Base-by-base conservation (phyloP, 306 rosid genomes). In the Lathyrus sativus region DNA sequence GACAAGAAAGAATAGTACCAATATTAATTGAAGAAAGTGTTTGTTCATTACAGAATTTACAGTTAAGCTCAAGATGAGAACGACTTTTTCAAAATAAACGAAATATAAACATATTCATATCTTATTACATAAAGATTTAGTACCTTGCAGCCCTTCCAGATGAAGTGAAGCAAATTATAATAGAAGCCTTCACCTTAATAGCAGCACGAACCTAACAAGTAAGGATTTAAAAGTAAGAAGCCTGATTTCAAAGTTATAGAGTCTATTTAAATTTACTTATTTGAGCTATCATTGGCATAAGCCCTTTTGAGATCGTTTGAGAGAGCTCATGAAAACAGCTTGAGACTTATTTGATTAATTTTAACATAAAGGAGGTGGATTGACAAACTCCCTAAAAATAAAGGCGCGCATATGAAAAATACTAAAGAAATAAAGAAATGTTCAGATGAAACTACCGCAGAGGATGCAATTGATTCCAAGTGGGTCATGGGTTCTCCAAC, bases 81-180 rank as follows among this genome's bases (percentile, higher is more conserved):
- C 15, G 6, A 43, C 65, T 28, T 29, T 22, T 58, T 71, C 57
- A 62, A 28, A 56, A 24, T 12, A 71, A 28, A 46, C 46, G 45
- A 62, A 75, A 24, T 39, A 48, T 13, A 24, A 24, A 55, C 7
- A 64, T 51, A 44, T 31, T 41, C 43, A 12, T 66, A 53, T 72
- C 3, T 11, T 38, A 33, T 53, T 45, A 38, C 15, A 51, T 55
- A 38, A 19, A 72, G 45, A 57, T n/a, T n/a, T 46, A 24, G 35
- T 80, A 93, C 99, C 99, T 90, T 39, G 99, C 97, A 73, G 99
- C 99, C 79, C 96, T 84, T 85, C 99, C 99, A 39, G 99, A 87
- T 72, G 99, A 88, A 76, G 99, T 95, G 75, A 95, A 90, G 80
- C 99, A 95, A 77, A 95, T 95, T 49, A 95, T 88, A 61, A 82